Base-by-base conservation (phyloP, 2,329 filamentous ascomycete genomes). In the Trichophyton benhamiae region DNA sequence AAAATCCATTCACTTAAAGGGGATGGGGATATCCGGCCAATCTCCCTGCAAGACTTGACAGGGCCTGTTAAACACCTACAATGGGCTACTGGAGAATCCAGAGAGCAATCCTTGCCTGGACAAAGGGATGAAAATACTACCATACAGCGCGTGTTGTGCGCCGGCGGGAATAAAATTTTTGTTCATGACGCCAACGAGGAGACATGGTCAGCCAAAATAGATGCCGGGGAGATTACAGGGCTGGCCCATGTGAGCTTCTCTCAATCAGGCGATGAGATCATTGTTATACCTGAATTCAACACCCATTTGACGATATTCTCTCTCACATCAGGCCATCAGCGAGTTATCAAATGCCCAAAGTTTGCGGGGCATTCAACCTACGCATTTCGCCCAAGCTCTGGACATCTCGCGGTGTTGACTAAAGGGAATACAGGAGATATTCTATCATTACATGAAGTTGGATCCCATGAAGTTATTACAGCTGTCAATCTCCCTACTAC, bases 401-500 rank as follows among this genome's bases (percentile, higher is more conserved):
- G 69, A 9, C 71, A 77, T 55, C 66, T 77, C 17, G 75, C 75
- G 0, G 68, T 76, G 30, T 58, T 77, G 11, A 57, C 76, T 6
- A 77, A 76, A 52, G 71, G 73, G 1, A 74, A 76, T 25, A 63
- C 69, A 0, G 67, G 65, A 33, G 75, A 77, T 62, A 57, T 75
- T 22, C 63, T 77, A 41, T 75, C 74, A 1, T 69, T 77, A 3
- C 74, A 76, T 61, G 70, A 75, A 30, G 67, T 67, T 53, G 61
- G 65, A 33, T 69, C 72, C 0, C 74, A 76, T 59, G 70, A 72
- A 20, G 66, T 75, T 3, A 67, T 67, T 8, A 70, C 69, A 7
- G 67, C 72, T n/a, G 42, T 58, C 4, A 67, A 71, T 1, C 68
- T 82, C 5, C 66, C 79, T 1, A 84, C 82, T 1, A 68, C 76